Base-by-base conservation (phyloP, 2,329 filamentous ascomycete species). In the Colletotrichum costaricense region DNA sequence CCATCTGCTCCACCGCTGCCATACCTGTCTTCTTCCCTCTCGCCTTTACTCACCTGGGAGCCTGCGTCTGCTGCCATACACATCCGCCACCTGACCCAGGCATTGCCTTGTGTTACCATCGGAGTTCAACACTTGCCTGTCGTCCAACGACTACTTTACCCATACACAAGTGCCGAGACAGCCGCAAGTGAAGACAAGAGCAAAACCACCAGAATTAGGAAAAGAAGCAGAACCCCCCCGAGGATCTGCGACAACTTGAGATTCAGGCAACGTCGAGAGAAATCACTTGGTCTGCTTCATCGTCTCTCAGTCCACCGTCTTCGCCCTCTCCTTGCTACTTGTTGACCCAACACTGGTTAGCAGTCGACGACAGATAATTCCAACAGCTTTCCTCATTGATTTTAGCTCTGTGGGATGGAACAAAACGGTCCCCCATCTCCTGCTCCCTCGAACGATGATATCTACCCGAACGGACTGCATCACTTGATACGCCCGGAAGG, bases 401-500 rank as follows among this genome's bases (percentile, higher is more conserved):
- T 46, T 35, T 57, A 52, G 35, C 49, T 14, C 26, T 67, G 60
- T 12, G 73, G 76, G 30, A 82, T 87, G 85, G 82, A 81, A 73
- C 82, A 79, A 67, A 79, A 78, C 66, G 78, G 81, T 57, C 83
- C 86, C 46, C 84, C 83, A 56, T 88, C 88, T 26, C 87, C 88
- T 71, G 83, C 85, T 67, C 84, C 84, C 24, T 85, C 84, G 62
- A 80, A 80, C 66, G 78, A 78, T 68, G 79, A 79, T 24, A 76
- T 80, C 33, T 80, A 85, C 30, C 82, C 84, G n/a, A 80, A 81
- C 69, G 82, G 83, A 52, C 82, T 86, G 71, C 81, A 84, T 60
- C 83, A 87, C 26, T 75, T 87, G 33, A 78, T 85, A 63, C 82
- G 85, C 69, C 84, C 87, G 75, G 87, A 87, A 77, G 78, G 81